These are phyloP conservation scores for Lagerstroemia fauriei DNA, from an alignment of 441 rosid species.

Conservation along the genomic window DNA sequence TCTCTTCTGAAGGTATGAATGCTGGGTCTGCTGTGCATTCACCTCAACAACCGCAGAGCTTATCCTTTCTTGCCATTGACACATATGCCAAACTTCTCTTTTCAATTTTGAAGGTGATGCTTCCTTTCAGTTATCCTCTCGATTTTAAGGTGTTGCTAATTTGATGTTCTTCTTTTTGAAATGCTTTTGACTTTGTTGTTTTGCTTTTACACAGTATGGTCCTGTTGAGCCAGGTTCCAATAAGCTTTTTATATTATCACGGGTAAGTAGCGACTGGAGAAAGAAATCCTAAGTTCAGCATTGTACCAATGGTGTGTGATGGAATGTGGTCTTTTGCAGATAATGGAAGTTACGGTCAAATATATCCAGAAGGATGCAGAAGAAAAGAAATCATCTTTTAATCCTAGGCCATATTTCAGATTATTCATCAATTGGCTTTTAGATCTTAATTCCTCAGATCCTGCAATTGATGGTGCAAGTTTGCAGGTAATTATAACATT, in stretches of 20 bases:
- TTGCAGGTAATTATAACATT: conserved; percentile 60
- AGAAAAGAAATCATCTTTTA: conserved; percentile 77
- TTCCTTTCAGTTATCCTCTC: conserved; percentile 39
- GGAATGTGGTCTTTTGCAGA: conserved; percentile 49
- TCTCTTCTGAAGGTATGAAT: conserved; percentile 67
- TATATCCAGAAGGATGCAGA: conserved; percentile 83
- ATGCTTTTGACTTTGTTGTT: conserved; percentile 4
- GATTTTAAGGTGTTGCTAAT: conserved; percentile 56
- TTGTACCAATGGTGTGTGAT: background rate
- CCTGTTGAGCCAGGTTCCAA: conserved; percentile 79
- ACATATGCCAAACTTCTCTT: conserved; percentile 81
- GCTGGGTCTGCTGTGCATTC: conserved; percentile 54
- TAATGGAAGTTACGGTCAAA: conserved; percentile 71
- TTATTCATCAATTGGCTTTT: conserved; percentile 82
- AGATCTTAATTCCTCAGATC: conserved; percentile 69
- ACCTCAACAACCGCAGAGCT: conserved; percentile 70
- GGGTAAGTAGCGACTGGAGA: conserved; percentile 49
- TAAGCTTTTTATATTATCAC: conserved; percentile 62
- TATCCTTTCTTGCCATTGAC: conserved; percentile 83
- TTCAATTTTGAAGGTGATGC: conserved; percentile 68
- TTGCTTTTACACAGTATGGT: conserved; percentile 34
- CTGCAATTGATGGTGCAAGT: conserved; percentile 66
- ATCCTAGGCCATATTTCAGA: conserved; percentile 95
- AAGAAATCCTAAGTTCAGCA: background rate
- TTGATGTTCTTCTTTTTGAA: conserved; percentile 9